Percentiles rank a stretch among this genome's conserved stretches.
Conservation (phyloP, 1,284 basidiomycete genomes). For the Sporisorium exsertum region DNA sequence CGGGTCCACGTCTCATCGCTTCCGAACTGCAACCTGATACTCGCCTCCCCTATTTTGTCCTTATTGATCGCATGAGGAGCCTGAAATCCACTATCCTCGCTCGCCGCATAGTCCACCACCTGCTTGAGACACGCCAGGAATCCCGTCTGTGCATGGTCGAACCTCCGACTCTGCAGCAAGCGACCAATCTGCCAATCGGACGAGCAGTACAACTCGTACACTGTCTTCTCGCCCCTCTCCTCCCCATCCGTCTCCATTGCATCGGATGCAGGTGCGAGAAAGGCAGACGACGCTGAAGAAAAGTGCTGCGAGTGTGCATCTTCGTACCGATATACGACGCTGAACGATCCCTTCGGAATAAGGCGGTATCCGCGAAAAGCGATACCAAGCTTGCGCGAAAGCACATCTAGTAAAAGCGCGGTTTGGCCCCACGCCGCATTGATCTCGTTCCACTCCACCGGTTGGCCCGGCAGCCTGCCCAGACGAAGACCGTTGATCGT, state of each 20-base stretch:
- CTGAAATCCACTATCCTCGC: constrained; percentile 77
- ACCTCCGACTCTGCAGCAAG: constrained; percentile 90
- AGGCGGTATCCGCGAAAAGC: constrained; percentile 50
- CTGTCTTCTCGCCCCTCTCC: constrained; percentile 36
- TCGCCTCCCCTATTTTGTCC: constrained; percentile 94
- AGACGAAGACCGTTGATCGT: constrained; percentile 96
- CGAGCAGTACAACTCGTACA: constrained; percentile 59
- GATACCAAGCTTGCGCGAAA: constrained; percentile 69
- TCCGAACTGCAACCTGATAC: constrained; percentile 91
- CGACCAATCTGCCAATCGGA: constrained; percentile 81
- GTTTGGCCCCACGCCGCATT: constrained; percentile 99
- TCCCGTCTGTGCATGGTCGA: constrained; percentile 95
- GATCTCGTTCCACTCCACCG: constrained; percentile 96
- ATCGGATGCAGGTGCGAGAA: not conserved
- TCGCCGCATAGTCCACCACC: constrained; percentile 82
- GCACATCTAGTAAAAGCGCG: constrained; percentile 87
- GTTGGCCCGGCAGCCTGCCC: constrained; percentile 78
- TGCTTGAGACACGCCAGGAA: constrained; percentile 94
- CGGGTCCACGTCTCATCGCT: constrained; percentile 93
- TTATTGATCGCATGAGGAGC: constrained; percentile 90
- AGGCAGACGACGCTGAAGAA: constrained; percentile 10
- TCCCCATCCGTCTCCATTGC: constrained; percentile 5
- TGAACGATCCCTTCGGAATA: constrained; percentile 59
- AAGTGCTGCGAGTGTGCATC: constrained; percentile 16
- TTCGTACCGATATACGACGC: constrained; percentile 46